Conservation (phyloP, 2,329 filamentous ascomycete genomes). For the Colletotrichum horii region DNA sequence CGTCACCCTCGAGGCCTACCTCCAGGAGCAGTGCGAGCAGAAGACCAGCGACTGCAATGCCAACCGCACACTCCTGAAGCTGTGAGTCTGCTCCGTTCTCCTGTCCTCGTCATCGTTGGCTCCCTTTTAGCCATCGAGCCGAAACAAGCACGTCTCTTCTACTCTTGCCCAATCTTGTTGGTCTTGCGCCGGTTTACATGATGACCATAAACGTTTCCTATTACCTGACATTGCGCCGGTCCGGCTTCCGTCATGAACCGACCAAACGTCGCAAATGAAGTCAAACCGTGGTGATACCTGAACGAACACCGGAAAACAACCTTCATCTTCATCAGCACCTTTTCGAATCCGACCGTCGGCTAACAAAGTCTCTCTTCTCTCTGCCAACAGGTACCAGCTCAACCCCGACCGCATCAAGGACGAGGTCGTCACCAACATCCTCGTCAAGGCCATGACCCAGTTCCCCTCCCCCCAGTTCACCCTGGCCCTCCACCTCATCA, state of each 20-base stretch:
- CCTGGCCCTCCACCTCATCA: constrained; percentile 91
- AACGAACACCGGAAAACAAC: constrained; percentile 25
- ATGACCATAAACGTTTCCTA: constrained; percentile 98
- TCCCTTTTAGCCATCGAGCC: background rate
- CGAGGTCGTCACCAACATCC: constrained; percentile 97
- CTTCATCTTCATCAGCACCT: constrained; percentile 37
- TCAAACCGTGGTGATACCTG: constrained; percentile 66
- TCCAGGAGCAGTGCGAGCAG: constrained; percentile 92
- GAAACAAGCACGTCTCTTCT: background rate
- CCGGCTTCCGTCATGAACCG: constrained; percentile 56
- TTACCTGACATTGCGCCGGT: constrained; percentile 77
- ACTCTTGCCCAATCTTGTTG: background rate
- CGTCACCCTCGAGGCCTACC: constrained; percentile 90
- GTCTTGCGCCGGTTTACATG: constrained; percentile 47
- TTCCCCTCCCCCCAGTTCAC: constrained; percentile 97
- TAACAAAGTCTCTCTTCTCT: constrained; percentile 8
- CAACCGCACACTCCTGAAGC: constrained; percentile 93
- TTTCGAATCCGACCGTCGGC: constrained; percentile 48
- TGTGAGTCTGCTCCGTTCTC: constrained; percentile 68
- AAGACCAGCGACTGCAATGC: constrained; percentile 95
- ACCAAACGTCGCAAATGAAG: constrained; percentile 63
- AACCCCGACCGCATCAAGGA: constrained; percentile 98
- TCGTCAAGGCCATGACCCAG: constrained; percentile 96
- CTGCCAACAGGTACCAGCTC: constrained; percentile 84
- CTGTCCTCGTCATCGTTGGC: background rate